Base-by-base conservation (phyloP, 192 early-diverging fungal genomes). In the Linnemannia zychae region DNA sequence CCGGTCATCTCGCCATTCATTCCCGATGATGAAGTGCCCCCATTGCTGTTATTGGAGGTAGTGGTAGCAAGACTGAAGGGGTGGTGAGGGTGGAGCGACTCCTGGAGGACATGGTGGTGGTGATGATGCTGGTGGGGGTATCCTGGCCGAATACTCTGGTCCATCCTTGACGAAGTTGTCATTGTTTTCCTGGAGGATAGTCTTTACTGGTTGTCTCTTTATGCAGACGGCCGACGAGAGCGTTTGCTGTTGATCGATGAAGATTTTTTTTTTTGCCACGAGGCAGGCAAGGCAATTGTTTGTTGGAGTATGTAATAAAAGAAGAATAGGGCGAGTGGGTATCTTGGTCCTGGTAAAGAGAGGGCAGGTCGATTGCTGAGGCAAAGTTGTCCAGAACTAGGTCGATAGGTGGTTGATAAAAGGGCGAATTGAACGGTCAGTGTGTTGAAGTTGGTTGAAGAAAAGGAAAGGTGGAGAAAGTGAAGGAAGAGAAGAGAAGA, bases 141-240 rank as follows among this genome's bases (percentile, higher is more conserved):
- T 22, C 47, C n/a, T 11, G 71, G 48, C 1, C 50, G 71, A 50
- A 72, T 50, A 52, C 71, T 72, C 24, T 72, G 71, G 24, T 72
- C 71, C 71, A 72, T 72, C 50, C 44, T 72, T 20, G 70, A 71
- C 24, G 57, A 63, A n/a, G 70, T 71, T 13, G 71, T 72, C 71
- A 72, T 72, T 11, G 50, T 72, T 31, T 17, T 31, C 1, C 12
- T 63, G 57, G 24, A 28, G 11, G n/a, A 0, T n/a, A 4, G 57
- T 60, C 28, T 28, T 28, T 28, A n/a, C 28, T 60, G 28, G 53
- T 63, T 63, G 57, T 63, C 28, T 63, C 57, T 63, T 63, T 63
- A 63, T 63, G 57, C 57, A 63, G 57, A 63, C 57, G 28, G 57
- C 9, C 46, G 4, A 24, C n/a, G 53, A 12, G 53, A 24, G 24